A percentile compares a stretch with the other conserved stretches of the same genome.
Evolutionary conservation across 1,284 basidiomycete species (phyloP).

Genomic region (Rhodotorula sp.): DNA sequence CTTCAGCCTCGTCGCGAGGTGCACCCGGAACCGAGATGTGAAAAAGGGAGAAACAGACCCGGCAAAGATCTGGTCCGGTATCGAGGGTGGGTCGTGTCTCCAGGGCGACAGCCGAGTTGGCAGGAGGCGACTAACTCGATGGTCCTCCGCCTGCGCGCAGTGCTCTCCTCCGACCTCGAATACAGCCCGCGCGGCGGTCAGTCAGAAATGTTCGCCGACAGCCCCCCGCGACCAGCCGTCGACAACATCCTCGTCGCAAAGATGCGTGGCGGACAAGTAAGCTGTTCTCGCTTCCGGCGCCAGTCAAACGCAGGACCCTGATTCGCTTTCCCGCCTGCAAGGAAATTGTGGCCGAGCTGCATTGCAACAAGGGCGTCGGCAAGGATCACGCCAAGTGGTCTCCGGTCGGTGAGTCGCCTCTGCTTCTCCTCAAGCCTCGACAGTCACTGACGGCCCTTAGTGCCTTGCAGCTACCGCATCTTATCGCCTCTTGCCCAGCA

Average conservation of each 20-base stretch:
- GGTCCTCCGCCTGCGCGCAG: conserved; percentile 44
- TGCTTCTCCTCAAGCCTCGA: neutral
- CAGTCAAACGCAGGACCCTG: too few species aligned
- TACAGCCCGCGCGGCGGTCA: conserved; percentile 92
- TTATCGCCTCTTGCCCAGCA: conserved; percentile 86
- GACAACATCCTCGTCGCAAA: conserved; percentile 90
- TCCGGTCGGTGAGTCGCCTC: conserved; percentile 77
- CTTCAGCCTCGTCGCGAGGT: conserved; percentile 72
- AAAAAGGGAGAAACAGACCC: conserved; percentile 63
- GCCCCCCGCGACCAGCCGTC: conserved; percentile 69
- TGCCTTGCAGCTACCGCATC: conserved; percentile 74
- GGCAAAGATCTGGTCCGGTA: conserved; percentile 65
- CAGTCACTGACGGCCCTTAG: neutral
- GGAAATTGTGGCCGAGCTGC: conserved; percentile 76
- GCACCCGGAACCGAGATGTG: conserved; percentile 60
- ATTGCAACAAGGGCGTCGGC: conserved; percentile 91
- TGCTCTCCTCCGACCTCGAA: conserved; percentile 73
- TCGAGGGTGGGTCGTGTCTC: conserved; percentile 51
- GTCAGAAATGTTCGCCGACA: conserved; percentile 52
- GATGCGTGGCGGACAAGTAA: conserved; percentile 72
- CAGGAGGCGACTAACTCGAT: too few species aligned
- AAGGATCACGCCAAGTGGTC: conserved; percentile 97
- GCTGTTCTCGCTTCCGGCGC: neutral
- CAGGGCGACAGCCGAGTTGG: too few species aligned
- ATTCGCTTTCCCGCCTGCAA: conserved; percentile 54